These are phyloP conservation scores for Kwoniella europaea DNA, from an alignment of 768 basidiomycete species.

Conservation along the genomic window DNA sequence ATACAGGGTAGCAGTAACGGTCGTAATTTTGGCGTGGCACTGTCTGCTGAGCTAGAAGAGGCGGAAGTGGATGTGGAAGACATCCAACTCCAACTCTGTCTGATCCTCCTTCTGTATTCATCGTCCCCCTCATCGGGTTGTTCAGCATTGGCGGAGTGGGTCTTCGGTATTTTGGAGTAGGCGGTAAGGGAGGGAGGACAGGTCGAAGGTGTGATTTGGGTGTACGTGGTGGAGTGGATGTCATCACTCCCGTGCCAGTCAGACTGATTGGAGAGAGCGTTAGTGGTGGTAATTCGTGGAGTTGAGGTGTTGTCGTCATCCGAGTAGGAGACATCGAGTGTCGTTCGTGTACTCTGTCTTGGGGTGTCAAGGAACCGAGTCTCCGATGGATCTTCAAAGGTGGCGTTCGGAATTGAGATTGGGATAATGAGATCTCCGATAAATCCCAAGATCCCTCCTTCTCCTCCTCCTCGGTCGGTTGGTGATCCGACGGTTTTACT, in stretches of 20 bases:
- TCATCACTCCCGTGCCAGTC: not conserved
- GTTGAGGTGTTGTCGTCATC: conserved; percentile 4
- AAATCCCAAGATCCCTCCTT: conserved; percentile 26
- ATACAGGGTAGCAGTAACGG: conserved; percentile 21
- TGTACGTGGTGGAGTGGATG: conserved; percentile 4
- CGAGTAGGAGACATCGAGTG: not conserved
- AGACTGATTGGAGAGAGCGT: not conserved
- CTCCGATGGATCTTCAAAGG: conserved; percentile 6
- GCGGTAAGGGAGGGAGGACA: conserved; percentile 10
- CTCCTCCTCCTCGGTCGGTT: not conserved
- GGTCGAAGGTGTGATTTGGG: conserved; percentile 8
- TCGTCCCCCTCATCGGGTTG: conserved; percentile 5
- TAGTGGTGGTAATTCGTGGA: conserved; percentile 4
- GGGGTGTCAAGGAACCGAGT: not conserved
- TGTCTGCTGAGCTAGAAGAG: not conserved
- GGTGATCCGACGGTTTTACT: conserved; percentile 7
- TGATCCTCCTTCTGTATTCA: conserved; percentile 5
- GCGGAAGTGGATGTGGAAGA: not conserved
- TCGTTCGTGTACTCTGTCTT: conserved; percentile 1
- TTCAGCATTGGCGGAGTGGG: conserved; percentile 10
- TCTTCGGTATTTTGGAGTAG: conserved; percentile 21
- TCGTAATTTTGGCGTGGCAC: conserved; percentile 23
- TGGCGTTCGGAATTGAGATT: conserved; percentile 19
- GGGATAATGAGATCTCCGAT: conserved; percentile 36
- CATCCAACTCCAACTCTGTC: conserved; percentile 12